Conservation (phyloP, 179 eudicot species). For the Amaranthus tricolor region DNA sequence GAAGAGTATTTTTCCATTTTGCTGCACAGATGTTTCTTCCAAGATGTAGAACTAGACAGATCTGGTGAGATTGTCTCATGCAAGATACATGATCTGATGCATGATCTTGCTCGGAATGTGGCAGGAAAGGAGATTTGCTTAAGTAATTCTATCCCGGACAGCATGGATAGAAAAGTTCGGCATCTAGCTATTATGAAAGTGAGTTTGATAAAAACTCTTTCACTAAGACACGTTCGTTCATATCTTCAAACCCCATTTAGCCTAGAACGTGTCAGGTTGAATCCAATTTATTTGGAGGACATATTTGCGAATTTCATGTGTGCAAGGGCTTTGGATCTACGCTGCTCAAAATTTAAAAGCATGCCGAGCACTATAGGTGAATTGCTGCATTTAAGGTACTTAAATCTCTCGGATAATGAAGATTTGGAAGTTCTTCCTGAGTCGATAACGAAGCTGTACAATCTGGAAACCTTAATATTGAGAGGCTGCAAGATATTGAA, state of each 20-base stretch:
- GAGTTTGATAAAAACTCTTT: background rate
- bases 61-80: constrained; percentile 20
- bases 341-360: background rate
- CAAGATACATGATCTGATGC: constrained; percentile 46
- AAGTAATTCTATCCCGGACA: background rate
- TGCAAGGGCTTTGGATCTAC: constrained; percentile 27
- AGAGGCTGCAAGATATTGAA: background rate
- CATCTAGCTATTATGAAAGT: background rate
- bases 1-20: constrained; percentile 28
- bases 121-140: constrained; percentile 20
- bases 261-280: background rate
- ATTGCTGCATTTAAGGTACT: constrained; percentile 27
- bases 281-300: background rate
- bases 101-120: constrained; percentile 34
- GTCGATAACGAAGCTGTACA: constrained; percentile 4
- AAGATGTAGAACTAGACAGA: constrained; percentile 23
- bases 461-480: constrained; percentile 21
- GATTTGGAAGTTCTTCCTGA: constrained; percentile 3
- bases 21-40: constrained; percentile 35
- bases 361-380: constrained; percentile 22
- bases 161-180: background rate
- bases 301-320: constrained; percentile 14
- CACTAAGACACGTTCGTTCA: constrained; percentile 1
- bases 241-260: background rate
- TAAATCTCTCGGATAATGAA: constrained; percentile 8